Evolutionary conservation across 139 green algal species (phyloP), one percentile per base, ranked within the genome.

Genomic region (Chlorella sp.): DNA sequence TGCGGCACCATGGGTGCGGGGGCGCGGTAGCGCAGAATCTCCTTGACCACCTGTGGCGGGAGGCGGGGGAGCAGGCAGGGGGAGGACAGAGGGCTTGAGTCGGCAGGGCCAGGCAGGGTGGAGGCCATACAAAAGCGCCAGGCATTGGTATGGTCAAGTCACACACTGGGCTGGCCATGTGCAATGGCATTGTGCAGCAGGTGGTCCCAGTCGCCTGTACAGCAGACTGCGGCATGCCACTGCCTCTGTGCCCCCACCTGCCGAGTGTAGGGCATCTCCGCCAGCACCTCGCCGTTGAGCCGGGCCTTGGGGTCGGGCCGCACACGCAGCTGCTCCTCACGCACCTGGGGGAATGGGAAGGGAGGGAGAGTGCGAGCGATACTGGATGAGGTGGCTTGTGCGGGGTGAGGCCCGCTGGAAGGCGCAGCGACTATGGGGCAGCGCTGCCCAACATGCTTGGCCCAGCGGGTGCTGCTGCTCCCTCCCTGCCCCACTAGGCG

Each of bases 1-100:
- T 95, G 91, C 74, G 65, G 94, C 34, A 98, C 95, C 95, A 98
- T 98, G 85, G 95, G 94, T 3, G 95, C 95, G 1, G 95, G 91
- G 0, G 95, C 92, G 4, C 95, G 56, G 90, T 86, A 97, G 17
- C 94, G 91, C 82, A 98, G 88, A 16, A 98, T 90, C 89, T 98
- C 94, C 84, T 94, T 93, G 18, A 95, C 92, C n/a, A 95, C 93
- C 80, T 95, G 88, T n/a, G n/a, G n/a, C n/a, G n/a, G n/a, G n/a
- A n/a, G n/a, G n/a, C n/a, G n/a, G 60, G 18, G 60, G 60, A 9
- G 60, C 60, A 67, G 60, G 18, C 26, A 21, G 60, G 60, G n/a
- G n/a, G n/a, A n/a, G n/a, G n/a, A n/a, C n/a, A n/a, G n/a, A n/a
- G n/a, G n/a, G n/a, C n/a, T n/a, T n/a, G n/a, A n/a, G n/a, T n/a